phyloP scores from a whole-genome alignment of 1,139 yeast genomes.

The Diutina catenulata region DNA sequence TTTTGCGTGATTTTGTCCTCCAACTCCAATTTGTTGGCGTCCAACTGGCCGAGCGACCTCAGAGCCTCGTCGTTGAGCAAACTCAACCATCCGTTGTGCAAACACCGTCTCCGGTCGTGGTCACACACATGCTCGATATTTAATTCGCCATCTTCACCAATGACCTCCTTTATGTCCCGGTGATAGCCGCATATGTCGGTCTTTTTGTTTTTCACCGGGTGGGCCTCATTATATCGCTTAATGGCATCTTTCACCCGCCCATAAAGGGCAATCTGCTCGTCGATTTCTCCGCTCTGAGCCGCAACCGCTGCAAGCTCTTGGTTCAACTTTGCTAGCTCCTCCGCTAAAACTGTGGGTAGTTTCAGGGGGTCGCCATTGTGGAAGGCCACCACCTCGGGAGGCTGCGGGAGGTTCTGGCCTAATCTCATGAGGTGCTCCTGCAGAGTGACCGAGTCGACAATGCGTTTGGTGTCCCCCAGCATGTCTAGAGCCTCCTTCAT shows the following conservation, averaged over 20 bases:
- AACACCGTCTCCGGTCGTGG: constrained; percentile 55
- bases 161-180: constrained; percentile 9
- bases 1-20: constrained; percentile 15
- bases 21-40: constrained; percentile 12
- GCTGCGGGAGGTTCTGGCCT: constrained; percentile 29
- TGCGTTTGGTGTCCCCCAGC: constrained; percentile 12
- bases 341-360: constrained; percentile 14
- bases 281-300: constrained; percentile 12
- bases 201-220: constrained; percentile 15
- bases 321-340: constrained; percentile 8
- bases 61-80: constrained; percentile 36
- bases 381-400: constrained; percentile 22
- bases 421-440: constrained; percentile 12
- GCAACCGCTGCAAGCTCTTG: constrained; percentile 8
- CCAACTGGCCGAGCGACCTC: constrained; percentile 19
- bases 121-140: constrained; percentile 27
- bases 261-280: constrained; percentile 15
- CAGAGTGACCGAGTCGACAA: constrained; percentile 14
- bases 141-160: constrained; percentile 3
- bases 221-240: constrained; percentile 25
- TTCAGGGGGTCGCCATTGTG: constrained; percentile 24
- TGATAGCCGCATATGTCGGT: constrained; percentile 25
- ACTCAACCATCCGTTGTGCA: constrained; percentile 57
- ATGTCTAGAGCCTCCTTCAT: constrained; percentile 19
- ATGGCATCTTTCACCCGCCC: constrained; percentile 23